Conservation (phyloP, 1,284 basidiomycete species). For the Mycena sp. region DNA sequence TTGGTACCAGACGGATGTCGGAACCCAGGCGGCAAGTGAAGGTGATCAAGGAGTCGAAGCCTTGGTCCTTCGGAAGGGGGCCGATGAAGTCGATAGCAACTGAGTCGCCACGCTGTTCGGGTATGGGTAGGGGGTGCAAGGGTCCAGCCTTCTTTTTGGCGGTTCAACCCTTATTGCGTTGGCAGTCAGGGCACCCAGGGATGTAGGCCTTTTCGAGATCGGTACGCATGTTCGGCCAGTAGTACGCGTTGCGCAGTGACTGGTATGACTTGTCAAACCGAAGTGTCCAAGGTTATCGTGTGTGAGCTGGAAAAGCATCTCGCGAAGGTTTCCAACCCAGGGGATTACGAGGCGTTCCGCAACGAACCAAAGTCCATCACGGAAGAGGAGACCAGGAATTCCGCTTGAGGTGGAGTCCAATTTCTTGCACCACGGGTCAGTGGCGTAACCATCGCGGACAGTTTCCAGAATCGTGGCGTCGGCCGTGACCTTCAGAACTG, state of each 20-base stretch:
- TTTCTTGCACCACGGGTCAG: too few relatives aligned
- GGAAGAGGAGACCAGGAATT: background rate
- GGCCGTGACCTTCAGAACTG: too few relatives aligned
- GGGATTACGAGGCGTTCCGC: too few relatives aligned
- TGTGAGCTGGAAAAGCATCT: slow-evolving; percentile 36
- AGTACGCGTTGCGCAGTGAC: too few relatives aligned
- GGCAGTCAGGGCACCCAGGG: slow-evolving; percentile 43
- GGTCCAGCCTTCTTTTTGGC: slow-evolving; percentile 29
- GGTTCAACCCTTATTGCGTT: slow-evolving; percentile 38
- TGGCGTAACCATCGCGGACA: too few relatives aligned
- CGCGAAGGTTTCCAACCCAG: slow-evolving; percentile 31
- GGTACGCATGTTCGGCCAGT: too few relatives aligned
- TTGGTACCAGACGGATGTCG: slow-evolving; percentile 41
- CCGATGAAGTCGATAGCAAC: slow-evolving; percentile 42
- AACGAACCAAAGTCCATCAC: slow-evolving; percentile 7
- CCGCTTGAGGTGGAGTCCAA: slow-evolving; percentile 15
- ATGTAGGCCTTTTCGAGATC: too few relatives aligned
- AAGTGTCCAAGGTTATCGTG: slow-evolving; percentile 40
- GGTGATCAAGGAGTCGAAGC: slow-evolving; percentile 42
- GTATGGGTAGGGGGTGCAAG: slow-evolving; percentile 38
- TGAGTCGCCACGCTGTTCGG: too few relatives aligned
- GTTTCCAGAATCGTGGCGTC: too few relatives aligned
- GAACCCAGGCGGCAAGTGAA: slow-evolving; percentile 47
- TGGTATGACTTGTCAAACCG: slow-evolving; percentile 35
- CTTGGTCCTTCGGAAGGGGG: slow-evolving; percentile 28